Percentiles rank a stretch among this genome's conserved stretches.
Conservation (phyloP, 805 yeast species). For the Monosporozyma aerobia region DNA sequence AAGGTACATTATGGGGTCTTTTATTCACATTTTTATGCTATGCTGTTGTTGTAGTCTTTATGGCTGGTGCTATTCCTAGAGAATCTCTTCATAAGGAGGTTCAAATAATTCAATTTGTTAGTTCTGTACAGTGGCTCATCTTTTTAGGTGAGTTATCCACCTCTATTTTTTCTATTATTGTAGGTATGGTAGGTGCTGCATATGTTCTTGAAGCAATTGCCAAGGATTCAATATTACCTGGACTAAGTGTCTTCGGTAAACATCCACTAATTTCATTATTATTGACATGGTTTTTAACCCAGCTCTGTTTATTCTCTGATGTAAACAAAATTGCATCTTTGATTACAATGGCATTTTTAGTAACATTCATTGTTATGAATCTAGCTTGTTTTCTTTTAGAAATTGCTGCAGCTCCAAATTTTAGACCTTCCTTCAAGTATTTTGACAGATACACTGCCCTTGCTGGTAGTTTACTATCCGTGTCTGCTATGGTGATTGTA, state of each 20-base stretch:
- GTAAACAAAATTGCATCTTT: constrained; percentile 90
- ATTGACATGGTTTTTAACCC: constrained; percentile 76
- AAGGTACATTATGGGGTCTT: constrained; percentile 86
- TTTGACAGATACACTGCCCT: constrained; percentile 78
- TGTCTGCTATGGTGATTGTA: constrained; percentile 85
- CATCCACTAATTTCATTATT: constrained; percentile 62
- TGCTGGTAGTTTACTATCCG: constrained; percentile 59
- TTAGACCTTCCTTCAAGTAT: constrained; percentile 87
- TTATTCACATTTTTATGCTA: constrained; percentile 69
- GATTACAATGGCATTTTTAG: constrained; percentile 92
- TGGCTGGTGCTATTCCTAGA: constrained; percentile 77
- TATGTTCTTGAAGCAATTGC: constrained; percentile 86
- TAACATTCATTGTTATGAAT: constrained; percentile 93
- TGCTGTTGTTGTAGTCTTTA: constrained; percentile 66
- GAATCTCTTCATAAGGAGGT: constrained; percentile 67
- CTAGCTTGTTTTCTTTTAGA: constrained; percentile 84
- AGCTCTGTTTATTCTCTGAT: constrained; percentile 77
- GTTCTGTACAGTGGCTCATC: constrained; percentile 56
- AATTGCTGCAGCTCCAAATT: constrained; percentile 94
- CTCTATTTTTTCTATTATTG: constrained; percentile 82
- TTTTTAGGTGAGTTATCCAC: constrained; percentile 88
- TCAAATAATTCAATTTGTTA: constrained; percentile 77
- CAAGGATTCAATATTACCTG: constrained; percentile 81
- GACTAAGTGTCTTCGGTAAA: constrained; percentile 49
- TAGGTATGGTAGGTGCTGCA: constrained; percentile 95